These are phyloP conservation scores for Solanum dulcamara DNA, from an alignment of 257 asterid genomes.

Conservation along the genomic window DNA sequence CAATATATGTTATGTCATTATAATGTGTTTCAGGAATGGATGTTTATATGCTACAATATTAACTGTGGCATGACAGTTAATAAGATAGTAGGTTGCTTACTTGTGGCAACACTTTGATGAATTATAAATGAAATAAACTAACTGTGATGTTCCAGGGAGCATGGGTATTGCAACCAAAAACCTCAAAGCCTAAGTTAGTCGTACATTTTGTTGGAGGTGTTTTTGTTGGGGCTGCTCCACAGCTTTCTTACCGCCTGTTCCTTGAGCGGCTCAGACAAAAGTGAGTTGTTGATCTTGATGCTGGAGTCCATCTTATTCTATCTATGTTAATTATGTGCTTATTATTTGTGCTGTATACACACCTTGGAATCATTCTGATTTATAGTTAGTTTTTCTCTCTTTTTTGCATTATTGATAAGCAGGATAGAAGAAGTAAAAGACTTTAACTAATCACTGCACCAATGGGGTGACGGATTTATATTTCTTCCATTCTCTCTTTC, in stretches of 20 bases:
- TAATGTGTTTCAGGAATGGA: not conserved
- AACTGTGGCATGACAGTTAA: not conserved
- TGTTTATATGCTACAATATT: not conserved
- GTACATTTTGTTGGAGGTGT: conserved; percentile 90
- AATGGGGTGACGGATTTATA: not conserved
- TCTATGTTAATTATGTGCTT: not conserved
- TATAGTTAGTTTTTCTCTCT: not conserved
- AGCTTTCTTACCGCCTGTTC: conserved; percentile 84
- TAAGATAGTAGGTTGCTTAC: not conserved
- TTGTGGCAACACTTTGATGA: not conserved
- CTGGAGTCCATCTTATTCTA: not conserved
- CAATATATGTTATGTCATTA: not conserved
- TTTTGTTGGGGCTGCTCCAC: conserved; percentile 99
- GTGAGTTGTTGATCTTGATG: conserved; percentile 25
- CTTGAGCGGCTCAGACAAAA: conserved; percentile 77
- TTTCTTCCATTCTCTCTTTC: not conserved
- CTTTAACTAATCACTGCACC: not conserved
- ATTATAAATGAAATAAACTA: not conserved
- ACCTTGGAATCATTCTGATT: not conserved
- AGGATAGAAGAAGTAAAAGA: not conserved
- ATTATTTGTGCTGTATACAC: not conserved
- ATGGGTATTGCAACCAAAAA: conserved; percentile 76
- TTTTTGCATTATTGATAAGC: not conserved
- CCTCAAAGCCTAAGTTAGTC: conserved; percentile 36
- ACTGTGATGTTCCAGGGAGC: conserved; percentile 50